Conservation (phyloP, 2,329 filamentous ascomycete genomes). For the Elsinoe fawcettii region DNA sequence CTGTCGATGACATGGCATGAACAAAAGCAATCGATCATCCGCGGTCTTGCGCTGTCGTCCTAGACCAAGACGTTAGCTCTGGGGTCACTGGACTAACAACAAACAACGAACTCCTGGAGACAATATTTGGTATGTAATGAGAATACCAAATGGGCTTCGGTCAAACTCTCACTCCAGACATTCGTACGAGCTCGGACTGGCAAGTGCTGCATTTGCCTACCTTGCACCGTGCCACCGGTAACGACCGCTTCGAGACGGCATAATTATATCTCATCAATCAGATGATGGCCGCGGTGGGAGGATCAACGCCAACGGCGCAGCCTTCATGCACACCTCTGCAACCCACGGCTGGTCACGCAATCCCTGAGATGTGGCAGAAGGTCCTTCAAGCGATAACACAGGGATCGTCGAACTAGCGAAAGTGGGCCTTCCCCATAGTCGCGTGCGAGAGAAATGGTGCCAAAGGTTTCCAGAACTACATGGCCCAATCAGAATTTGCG, state of each 20-base stretch:
- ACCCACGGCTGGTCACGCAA: neutral
- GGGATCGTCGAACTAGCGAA: neutral
- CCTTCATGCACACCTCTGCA: neutral
- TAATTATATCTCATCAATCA: neutral
- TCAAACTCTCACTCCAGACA: neutral
- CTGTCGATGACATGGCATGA: conserved; percentile 5
- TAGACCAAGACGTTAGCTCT: neutral
- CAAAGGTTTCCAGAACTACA: conserved; percentile 6
- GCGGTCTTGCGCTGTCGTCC: neutral
- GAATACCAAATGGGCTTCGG: neutral
- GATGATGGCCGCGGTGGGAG: neutral
- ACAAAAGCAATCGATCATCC: neutral
- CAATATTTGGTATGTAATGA: conserved; percentile 1
- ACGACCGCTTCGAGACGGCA: conserved; percentile 4
- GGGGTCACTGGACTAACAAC: neutral
- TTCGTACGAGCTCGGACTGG: neutral
- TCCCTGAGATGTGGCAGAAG: neutral
- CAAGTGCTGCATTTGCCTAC: neutral
- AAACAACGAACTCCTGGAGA: conserved; percentile 3
- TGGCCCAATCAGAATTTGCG: neutral
- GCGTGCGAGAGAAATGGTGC: neutral
- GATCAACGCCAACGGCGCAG: neutral
- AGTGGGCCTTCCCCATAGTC: conserved; percentile 6
- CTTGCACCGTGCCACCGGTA: neutral
- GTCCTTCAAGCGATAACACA: neutral